phyloP scores from a whole-genome alignment of 352 stramenopile genomes.

The Pythium chondricola region DNA sequence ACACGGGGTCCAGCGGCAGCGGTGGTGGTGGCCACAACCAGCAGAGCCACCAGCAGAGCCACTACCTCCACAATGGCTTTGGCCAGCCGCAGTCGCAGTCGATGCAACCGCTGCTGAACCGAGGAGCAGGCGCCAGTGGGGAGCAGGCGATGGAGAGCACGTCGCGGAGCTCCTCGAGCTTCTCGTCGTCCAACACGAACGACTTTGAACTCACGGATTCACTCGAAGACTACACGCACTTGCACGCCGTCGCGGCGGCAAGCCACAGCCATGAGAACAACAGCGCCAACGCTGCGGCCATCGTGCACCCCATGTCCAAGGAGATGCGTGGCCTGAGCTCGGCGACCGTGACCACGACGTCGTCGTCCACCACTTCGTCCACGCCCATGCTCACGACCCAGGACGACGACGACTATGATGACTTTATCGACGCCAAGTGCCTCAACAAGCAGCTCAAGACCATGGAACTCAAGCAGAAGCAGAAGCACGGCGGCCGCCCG shows the following conservation, averaged over 20 bases:
- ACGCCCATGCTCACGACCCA: constrained; percentile 24
- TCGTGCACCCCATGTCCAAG: constrained; percentile 13
- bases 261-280: background rate
- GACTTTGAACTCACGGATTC: constrained; percentile 19
- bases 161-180: constrained; percentile 20
- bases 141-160: constrained; percentile 11
- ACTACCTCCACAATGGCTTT: no score
- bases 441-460: constrained; percentile 49
- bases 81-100: constrained; percentile 4
- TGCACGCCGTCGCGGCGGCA: constrained; percentile 14
- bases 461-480: constrained; percentile 47
- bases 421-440: constrained; percentile 51
- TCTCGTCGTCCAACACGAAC: constrained; percentile 24
- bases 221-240: constrained; percentile 15
- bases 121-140: background rate
- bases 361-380: constrained; percentile 18
- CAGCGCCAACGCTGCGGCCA: constrained; percentile 3
- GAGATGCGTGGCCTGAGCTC: constrained; percentile 11
- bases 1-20: constrained; percentile 14
- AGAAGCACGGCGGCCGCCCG: constrained; percentile 7
- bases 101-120: constrained; percentile 1
- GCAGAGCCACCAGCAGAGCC: background rate
- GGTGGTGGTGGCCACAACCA: background rate
- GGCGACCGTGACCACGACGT: background rate
- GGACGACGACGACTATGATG: constrained; percentile 45